A percentile compares a stretch with the other conserved stretches of the same genome.
Evolutionary conservation across 1,284 basidiomycete genomes (phyloP).

Genomic region (Gyrodon tennesseensis): DNA sequence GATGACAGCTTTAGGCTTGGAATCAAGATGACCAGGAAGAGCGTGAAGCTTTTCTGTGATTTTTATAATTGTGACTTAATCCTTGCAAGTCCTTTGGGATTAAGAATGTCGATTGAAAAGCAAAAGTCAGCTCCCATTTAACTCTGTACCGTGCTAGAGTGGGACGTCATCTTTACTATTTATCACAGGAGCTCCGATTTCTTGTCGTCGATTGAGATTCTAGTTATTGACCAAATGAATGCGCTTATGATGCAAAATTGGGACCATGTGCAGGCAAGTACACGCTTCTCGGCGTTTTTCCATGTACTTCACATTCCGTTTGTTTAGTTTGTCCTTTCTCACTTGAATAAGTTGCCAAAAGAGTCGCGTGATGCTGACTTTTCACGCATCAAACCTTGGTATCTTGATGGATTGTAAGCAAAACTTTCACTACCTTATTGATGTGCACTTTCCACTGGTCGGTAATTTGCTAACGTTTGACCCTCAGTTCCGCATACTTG

Average conservation of each 20-base stretch:
- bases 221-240: constrained; percentile 94
- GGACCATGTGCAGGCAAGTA: constrained; percentile 86
- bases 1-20: constrained; percentile 96
- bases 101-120: constrained; percentile 92
- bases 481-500: constrained; percentile 68
- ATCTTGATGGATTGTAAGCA: constrained; percentile 85
- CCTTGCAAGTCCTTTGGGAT: constrained; percentile 88
- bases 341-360: constrained; percentile 87
- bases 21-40: constrained; percentile 90
- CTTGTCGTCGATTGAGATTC: constrained; percentile 89
- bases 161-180: constrained; percentile 13
- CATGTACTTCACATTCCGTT: constrained; percentile 8
- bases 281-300: background rate
- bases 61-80: constrained; percentile 94
- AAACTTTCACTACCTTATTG: background rate
- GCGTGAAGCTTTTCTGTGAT: constrained; percentile 81
- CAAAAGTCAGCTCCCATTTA: constrained; percentile 63
- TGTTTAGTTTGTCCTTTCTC: constrained; percentile 76
- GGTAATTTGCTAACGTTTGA: constrained; percentile 4
- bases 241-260: constrained; percentile 98
- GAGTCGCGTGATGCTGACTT: constrained; percentile 95
- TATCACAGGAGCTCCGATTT: constrained; percentile 75
- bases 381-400: constrained; percentile 97
- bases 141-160: background rate
- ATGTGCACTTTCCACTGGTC: background rate